phyloP scores from a whole-genome alignment of 129 eudicot species.

The Artemisia annua region DNA sequence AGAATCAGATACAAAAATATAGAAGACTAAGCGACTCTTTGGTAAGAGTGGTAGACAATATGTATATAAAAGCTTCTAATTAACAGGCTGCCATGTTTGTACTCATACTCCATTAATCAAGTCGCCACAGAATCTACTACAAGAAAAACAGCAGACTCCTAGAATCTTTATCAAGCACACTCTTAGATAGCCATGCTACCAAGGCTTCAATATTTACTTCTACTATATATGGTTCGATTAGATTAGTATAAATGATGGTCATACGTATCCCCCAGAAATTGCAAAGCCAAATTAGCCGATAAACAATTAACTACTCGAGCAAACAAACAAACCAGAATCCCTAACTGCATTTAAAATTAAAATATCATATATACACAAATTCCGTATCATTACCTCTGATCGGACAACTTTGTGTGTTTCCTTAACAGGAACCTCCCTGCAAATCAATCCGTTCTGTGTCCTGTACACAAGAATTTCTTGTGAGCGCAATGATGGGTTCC shows the following conservation, averaged over 20 bases:
- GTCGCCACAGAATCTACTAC: background rate
- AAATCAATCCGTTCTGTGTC: slow-evolving; percentile 63
- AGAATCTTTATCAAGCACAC: background rate
- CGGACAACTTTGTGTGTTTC: slow-evolving; percentile 66
- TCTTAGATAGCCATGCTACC: background rate
- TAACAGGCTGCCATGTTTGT: background rate
- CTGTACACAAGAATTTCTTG: slow-evolving; percentile 70
- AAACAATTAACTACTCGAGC: background rate
- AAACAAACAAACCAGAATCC: too few relatives aligned
- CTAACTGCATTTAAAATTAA: too few relatives aligned
- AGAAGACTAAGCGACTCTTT: too few relatives aligned
- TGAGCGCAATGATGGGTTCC: slow-evolving; percentile 54
- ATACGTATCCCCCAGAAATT: background rate
- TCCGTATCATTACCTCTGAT: slow-evolving; percentile 59
- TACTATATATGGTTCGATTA: background rate
- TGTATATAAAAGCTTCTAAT: too few relatives aligned
- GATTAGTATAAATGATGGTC: background rate
- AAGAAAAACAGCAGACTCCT: background rate
- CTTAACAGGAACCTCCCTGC: slow-evolving; percentile 87
- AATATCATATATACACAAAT: background rate
- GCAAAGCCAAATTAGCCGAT: background rate
- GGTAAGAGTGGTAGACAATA: too few relatives aligned
- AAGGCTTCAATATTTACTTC: background rate
- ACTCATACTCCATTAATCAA: background rate
- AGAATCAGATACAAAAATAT: background rate